These are phyloP conservation scores for Chamaenerion angustifolium DNA, from an alignment of 345 rosid species.

Conservation along the genomic window DNA sequence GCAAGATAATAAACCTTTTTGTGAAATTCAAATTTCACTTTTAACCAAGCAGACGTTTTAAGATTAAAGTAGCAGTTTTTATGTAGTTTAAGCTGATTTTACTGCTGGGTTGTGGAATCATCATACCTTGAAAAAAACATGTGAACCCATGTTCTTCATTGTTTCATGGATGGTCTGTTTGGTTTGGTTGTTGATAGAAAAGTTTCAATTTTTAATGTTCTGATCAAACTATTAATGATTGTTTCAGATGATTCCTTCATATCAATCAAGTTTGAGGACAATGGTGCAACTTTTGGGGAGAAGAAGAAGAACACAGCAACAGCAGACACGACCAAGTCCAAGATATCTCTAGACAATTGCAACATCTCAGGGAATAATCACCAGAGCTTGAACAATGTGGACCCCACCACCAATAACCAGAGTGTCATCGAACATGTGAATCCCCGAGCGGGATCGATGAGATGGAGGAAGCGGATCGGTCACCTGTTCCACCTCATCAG, in stretches of 20 bases:
- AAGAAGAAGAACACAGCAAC: constrained; percentile 19
- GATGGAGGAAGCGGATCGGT: constrained; percentile 87
- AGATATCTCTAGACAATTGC: constrained; percentile 37
- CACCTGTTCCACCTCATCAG: constrained; percentile 65
- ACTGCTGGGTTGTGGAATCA: too few relatives aligned
- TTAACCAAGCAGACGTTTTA: too few relatives aligned
- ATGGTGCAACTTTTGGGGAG: constrained; percentile 86
- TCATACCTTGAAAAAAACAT: too few relatives aligned
- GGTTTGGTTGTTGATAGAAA: too few relatives aligned
- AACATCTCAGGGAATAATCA: constrained; percentile 25
- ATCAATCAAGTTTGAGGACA: constrained; percentile 76
- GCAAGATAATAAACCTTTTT: too few relatives aligned
- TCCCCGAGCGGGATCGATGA: constrained; percentile 37
- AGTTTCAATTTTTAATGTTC: not conserved
- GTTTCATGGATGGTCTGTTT: not conserved
- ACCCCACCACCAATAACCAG: constrained; percentile 11
- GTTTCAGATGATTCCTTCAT: constrained; percentile 83
- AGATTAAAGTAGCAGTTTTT: too few relatives aligned
- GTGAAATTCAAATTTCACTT: too few relatives aligned
- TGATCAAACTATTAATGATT: not conserved
- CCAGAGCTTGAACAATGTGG: not conserved
- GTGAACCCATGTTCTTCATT: too few relatives aligned
- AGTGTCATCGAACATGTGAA: constrained; percentile 57
- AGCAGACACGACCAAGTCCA: constrained; percentile 12
- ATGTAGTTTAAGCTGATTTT: too few relatives aligned